phyloP scores from a whole-genome alignment of 2,329 filamentous ascomycete genomes.

The Penicillium glabrum region DNA sequence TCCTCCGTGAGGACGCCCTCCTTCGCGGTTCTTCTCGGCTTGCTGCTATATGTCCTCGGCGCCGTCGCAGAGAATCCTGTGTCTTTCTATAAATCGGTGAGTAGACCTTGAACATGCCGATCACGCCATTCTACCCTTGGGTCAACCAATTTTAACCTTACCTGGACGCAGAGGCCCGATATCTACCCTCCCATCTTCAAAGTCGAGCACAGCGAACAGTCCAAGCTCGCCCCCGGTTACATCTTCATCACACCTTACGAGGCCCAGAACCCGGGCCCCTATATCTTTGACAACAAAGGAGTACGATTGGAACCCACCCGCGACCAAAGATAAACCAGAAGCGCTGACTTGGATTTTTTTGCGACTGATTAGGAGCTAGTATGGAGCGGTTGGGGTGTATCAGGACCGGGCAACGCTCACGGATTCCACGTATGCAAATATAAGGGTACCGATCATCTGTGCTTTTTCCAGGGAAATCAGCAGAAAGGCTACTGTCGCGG shows the following conservation, averaged over 20 bases:
- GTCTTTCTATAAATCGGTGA: constrained; percentile 38
- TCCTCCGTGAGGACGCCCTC: constrained; percentile 13
- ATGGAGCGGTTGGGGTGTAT: constrained; percentile 51
- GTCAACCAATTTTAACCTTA: neutral
- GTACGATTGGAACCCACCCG: constrained; percentile 24
- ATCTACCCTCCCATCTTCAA: constrained; percentile 38
- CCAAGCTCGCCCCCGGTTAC: constrained; percentile 47
- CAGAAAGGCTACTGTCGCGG: constrained; percentile 54
- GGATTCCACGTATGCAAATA: constrained; percentile 51
- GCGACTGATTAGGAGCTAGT: constrained; percentile 43
- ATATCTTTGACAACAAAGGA: constrained; percentile 54
- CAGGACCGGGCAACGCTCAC: constrained; percentile 52
- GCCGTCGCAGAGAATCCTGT: constrained; percentile 29
- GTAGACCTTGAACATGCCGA: constrained; percentile 8
- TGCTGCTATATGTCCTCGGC: constrained; percentile 20
- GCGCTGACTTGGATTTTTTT: constrained; percentile 9
- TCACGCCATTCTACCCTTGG: neutral
- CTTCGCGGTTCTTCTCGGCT: constrained; percentile 15
- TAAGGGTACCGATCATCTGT: constrained; percentile 50
- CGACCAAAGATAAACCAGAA: neutral
- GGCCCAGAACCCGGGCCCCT: constrained; percentile 49
- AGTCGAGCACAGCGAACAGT: constrained; percentile 27
- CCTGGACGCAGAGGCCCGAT: constrained; percentile 36
- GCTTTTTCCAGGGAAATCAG: constrained; percentile 54
- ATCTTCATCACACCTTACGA: constrained; percentile 54